phyloP scores from a whole-genome alignment of 2,329 filamentous ascomycete genomes.

The Simplicillium aogashimaense region DNA sequence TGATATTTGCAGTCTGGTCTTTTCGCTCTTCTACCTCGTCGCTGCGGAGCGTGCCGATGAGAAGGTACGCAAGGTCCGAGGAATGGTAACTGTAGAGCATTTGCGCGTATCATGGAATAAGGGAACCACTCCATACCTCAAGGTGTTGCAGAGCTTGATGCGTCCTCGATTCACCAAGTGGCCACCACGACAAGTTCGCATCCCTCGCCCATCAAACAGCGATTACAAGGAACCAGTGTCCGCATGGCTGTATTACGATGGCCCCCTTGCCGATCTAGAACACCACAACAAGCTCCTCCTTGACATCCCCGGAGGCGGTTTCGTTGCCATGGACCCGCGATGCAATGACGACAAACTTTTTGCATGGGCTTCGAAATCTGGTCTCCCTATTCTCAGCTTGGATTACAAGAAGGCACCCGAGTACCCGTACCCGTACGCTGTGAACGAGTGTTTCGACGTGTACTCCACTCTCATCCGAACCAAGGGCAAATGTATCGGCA shows the following conservation, averaged over 20 bases:
- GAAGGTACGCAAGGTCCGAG: constrained; percentile 85
- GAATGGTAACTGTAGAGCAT: constrained; percentile 81
- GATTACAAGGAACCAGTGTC: constrained; percentile 75
- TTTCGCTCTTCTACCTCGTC: constrained; percentile 83
- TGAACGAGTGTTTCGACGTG: constrained; percentile 41
- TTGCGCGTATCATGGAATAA: constrained; percentile 94
- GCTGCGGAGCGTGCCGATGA: constrained; percentile 92
- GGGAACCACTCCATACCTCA: constrained; percentile 75
- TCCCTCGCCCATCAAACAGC: constrained; percentile 69
- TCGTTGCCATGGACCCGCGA: constrained; percentile 93
- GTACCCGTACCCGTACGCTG: constrained; percentile 35
- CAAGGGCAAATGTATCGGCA: constrained; percentile 30
- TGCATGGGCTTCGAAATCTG: constrained; percentile 82
- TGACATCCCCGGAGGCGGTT: constrained; percentile 89
- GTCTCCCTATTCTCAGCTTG: constrained; percentile 79
- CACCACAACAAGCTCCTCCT: constrained; percentile 71
- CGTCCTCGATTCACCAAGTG: constrained; percentile 74
- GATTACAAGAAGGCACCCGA: constrained; percentile 61
- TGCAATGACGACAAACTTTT: constrained; percentile 91
- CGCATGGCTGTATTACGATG: constrained; percentile 92
- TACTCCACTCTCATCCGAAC: constrained; percentile 26
- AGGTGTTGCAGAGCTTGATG: constrained; percentile 60
- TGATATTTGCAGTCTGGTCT: constrained; percentile 73
- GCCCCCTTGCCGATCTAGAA: constrained; percentile 66
- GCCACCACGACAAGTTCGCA: constrained; percentile 72